Evolutionary conservation across 345 rosid genomes (phyloP).

Genomic region (Eucalyptus sideroxylon): DNA sequence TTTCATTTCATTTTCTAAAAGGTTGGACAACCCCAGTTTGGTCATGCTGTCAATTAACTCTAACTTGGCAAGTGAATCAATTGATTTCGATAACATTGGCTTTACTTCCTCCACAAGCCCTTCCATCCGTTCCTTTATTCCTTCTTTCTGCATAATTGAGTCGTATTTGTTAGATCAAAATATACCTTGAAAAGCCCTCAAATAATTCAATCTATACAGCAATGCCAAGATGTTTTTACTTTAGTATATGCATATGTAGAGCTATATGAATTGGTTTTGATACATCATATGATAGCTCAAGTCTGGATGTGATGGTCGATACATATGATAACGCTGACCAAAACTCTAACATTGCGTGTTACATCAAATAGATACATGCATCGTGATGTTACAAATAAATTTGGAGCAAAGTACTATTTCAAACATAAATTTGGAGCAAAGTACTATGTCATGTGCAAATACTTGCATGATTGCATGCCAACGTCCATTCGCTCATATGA

Average conservation of each 20-base stretch:
- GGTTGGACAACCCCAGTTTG: constrained; percentile 18
- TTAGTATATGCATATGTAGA: neutral
- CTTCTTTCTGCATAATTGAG: constrained; percentile 3
- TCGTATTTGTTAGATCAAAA: neutral
- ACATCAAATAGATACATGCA: neutral
- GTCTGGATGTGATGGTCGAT: neutral
- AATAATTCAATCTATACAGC: neutral
- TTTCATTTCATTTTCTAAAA: constrained; percentile 14
- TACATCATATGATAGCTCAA: neutral
- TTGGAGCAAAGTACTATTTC: neutral
- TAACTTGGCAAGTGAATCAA: constrained; percentile 3
- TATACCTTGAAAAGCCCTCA: neutral
- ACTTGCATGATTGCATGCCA: neutral
- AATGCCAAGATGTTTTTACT: neutral
- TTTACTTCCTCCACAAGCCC: constrained; percentile 7
- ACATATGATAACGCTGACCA: neutral
- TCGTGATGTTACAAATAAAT: neutral
- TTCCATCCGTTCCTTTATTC: neutral
- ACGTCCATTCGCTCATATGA: neutral
- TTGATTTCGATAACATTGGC: constrained; percentile 1
- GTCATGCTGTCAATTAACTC: constrained; percentile 17
- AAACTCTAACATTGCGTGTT: neutral
- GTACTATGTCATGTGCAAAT: neutral
- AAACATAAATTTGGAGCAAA: too few relatives aligned
- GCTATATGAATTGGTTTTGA: neutral